Conservation (phyloP, 176 grass and related monocot genomes). For the Saccharum officinarum region DNA sequence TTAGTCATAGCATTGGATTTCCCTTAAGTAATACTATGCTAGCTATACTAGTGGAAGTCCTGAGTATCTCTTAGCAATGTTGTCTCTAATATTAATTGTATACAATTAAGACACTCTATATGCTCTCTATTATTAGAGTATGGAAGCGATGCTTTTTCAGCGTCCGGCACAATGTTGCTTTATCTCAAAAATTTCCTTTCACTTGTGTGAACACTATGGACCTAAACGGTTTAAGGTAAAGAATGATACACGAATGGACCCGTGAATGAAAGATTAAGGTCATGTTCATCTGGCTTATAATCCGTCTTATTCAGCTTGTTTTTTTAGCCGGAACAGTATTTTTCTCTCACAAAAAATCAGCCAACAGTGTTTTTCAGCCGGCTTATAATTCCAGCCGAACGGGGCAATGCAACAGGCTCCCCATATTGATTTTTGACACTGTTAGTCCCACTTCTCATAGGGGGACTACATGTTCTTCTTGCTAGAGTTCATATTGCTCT, state of each 20-base stretch:
- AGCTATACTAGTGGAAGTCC: too few species aligned
- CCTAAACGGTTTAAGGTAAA: neutral
- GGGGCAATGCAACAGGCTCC: neutral
- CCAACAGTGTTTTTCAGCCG: too few species aligned
- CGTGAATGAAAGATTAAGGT: neutral
- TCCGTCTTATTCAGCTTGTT: too few species aligned
- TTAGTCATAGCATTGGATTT: too few species aligned
- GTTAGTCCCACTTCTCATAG: neutral
- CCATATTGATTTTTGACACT: neutral
- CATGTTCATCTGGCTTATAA: too few species aligned
- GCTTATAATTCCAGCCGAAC: too few species aligned
- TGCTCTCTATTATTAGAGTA: neutral
- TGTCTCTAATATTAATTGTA: too few species aligned
- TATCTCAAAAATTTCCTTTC: neutral
- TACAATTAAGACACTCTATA: neutral
- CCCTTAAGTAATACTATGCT: too few species aligned
- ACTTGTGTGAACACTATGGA: neutral
- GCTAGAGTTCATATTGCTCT: neutral
- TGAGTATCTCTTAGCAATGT: too few species aligned
- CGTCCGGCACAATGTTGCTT: neutral
- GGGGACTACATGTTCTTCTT: neutral
- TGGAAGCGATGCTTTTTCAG: neutral
- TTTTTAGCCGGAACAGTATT: too few species aligned
- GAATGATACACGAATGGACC: neutral
- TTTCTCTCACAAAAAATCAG: too few species aligned